Evolutionary conservation across 2,329 filamentous ascomycete species (phyloP).

Genomic region (Monosporascus sp.): DNA sequence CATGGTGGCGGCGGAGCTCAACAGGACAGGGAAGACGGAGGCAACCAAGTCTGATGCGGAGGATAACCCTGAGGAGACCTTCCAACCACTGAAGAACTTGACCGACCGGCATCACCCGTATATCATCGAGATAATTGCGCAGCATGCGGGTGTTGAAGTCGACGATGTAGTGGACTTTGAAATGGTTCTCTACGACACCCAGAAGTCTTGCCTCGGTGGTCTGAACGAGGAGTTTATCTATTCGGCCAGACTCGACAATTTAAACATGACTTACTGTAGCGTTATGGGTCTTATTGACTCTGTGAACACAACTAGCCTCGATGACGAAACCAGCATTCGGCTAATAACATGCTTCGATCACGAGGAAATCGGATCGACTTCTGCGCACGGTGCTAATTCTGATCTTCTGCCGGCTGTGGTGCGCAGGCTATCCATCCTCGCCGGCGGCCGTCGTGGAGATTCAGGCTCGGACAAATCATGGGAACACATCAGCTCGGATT

Average conservation of each 20-base stretch:
- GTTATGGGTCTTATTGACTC: constrained; percentile 81
- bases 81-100: constrained; percentile 71
- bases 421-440: constrained; percentile 76
- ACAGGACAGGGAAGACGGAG: constrained; percentile 57
- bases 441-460: constrained; percentile 46
- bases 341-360: constrained; percentile 96
- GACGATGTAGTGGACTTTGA: constrained; percentile 87
- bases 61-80: constrained; percentile 43
- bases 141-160: constrained; percentile 65
- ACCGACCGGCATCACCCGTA: constrained; percentile 83
- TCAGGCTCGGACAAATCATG: constrained; percentile 58
- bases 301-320: constrained; percentile 57
- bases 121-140: constrained; percentile 77
- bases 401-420: constrained; percentile 86
- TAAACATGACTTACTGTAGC: constrained; percentile 94
- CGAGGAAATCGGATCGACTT: constrained; percentile 91
- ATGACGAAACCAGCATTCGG: constrained; percentile 75
- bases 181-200: constrained; percentile 93
- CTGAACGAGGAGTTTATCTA: constrained; percentile 93
- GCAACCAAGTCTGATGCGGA: constrained; percentile 28
- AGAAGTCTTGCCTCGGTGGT: constrained; percentile 83
- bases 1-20: constrained; percentile 80
- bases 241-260: constrained; percentile 90
- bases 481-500: constrained; percentile 47
- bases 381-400: constrained; percentile 88